Base-by-base conservation (phyloP, 1,284 basidiomycete genomes). In the Chondrostereum purpureum region DNA sequence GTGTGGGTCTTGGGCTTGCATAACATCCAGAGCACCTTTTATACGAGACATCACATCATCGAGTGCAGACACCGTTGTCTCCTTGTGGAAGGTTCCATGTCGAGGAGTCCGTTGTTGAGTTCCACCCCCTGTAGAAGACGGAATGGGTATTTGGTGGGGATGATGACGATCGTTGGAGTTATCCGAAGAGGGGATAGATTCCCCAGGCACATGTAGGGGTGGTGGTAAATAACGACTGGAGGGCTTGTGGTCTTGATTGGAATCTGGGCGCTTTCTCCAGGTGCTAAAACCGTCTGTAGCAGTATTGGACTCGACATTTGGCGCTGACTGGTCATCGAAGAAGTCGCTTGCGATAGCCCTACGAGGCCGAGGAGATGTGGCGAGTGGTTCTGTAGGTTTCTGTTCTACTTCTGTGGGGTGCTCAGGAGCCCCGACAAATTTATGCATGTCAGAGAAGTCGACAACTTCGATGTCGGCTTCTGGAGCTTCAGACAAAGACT, bases 41-140 rank as follows among this genome's bases (percentile, higher is more conserved):
- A 96, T 91, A 21, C 91, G 78, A 4, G 87, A 90, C 75, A 96
- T 86, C 44, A 83, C 80, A 57, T 91, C 85, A 56, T 92, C 85
- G 54, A 94, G 67, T 12, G 86, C 74, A 3, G 85, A 80, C 73
- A 89, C 83, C 13, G 80, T 71, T 35, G 77, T 78, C 53, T 83
- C 87, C 55, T 79, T 80, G 60, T 77, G 77, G 33, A 64, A 34
- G n/a, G 23, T n/a, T 20, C 18, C 16, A 34, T 22, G 27, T 10
- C 42, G 22, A 2, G 42, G 42, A 23, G 42, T 33, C n/a, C n/a
- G n/a, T n/a, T n/a, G n/a, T n/a, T n/a, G n/a, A n/a, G n/a, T n/a
- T n/a, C n/a, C n/a, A n/a, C n/a, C n/a, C n/a, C n/a, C n/a, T n/a
- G n/a, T n/a, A n/a, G n/a, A n/a, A n/a, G n/a, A n/a, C n/a, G n/a